A percentile compares a stretch with the other conserved stretches of the same genome.
phyloP scores from a whole-genome alignment of 805 yeast genomes.

The Monosporozyma aerobia region DNA sequence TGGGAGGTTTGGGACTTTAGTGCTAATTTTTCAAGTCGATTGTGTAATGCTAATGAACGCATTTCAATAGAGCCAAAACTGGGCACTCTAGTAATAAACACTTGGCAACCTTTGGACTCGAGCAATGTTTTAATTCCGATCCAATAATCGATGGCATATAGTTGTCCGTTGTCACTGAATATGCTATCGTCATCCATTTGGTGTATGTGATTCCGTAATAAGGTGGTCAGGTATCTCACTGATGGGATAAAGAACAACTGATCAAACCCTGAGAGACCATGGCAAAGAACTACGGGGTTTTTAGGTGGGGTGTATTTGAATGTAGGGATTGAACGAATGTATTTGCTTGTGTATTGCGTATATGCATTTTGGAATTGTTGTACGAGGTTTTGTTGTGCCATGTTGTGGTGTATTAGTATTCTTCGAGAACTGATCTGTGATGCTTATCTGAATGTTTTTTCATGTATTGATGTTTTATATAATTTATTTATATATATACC shows the following conservation, averaged over 20 bases:
- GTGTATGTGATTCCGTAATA: conserved; percentile 13
- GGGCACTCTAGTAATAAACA: conserved; percentile 68
- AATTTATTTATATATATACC: too few species aligned
- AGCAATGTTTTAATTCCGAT: conserved; percentile 62
- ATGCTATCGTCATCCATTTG: conserved; percentile 5
- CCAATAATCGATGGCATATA: conserved; percentile 58
- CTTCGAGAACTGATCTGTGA: too few species aligned
- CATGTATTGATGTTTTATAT: too few species aligned
- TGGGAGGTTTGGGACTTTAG: conserved; percentile 20
- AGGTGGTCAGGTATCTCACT: conserved; percentile 23
- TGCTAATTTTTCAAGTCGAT: conserved; percentile 33
- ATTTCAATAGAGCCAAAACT: conserved; percentile 69
- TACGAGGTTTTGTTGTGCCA: not conserved
- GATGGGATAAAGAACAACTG: conserved; percentile 38
- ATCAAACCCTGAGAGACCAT: conserved; percentile 82
- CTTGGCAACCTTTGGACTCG: conserved; percentile 53
- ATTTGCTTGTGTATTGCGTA: not conserved
- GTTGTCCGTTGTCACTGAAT: not conserved
- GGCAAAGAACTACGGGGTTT: conserved; percentile 72
- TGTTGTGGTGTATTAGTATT: not conserved
- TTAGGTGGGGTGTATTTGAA: conserved; percentile 46
- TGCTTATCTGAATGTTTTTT: too few species aligned
- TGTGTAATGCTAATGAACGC: conserved; percentile 51
- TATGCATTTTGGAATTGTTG: not conserved
- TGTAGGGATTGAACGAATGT: not conserved